phyloP scores from a whole-genome alignment of 129 eudicot species.

The Kitagawia praeruptora region DNA sequence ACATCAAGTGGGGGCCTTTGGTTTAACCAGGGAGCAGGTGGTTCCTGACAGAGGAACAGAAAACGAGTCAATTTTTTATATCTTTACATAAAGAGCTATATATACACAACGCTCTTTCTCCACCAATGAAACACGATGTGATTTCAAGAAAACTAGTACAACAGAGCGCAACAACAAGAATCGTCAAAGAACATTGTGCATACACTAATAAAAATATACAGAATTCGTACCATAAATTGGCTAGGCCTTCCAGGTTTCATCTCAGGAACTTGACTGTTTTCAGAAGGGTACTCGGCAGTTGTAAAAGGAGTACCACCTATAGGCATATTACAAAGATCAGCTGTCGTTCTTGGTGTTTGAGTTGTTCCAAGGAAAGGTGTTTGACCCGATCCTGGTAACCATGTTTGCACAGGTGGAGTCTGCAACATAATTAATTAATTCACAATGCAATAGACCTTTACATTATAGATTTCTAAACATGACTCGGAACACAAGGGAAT shows the following conservation, averaged over 20 bases:
- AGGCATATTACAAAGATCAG: constrained; percentile 66
- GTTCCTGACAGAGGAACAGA: constrained; percentile 47
- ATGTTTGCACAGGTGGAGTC: constrained; percentile 57
- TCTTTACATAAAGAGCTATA: not conserved
- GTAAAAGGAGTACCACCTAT: constrained; percentile 80
- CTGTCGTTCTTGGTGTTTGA: no score
- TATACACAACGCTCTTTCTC: not conserved
- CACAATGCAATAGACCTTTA: not conserved
- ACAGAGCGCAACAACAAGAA: not conserved
- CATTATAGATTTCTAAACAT: not conserved
- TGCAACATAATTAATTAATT: constrained; percentile 17
- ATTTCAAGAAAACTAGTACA: not conserved
- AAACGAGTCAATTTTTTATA: no score
- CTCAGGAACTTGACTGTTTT: constrained; percentile 41
- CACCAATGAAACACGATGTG: not conserved
- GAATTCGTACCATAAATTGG: constrained; percentile 61
- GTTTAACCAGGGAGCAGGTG: constrained; percentile 80
- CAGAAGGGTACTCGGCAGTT: constrained; percentile 67
- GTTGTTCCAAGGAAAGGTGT: constrained; percentile 88
- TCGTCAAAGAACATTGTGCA: not conserved
- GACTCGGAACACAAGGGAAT: not conserved
- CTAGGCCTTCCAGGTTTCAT: constrained; percentile 61
- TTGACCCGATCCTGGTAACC: constrained; percentile 57
- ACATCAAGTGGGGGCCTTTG: constrained; percentile 87
- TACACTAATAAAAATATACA: not conserved